Evolutionary conservation across 1,284 basidiomycete species (phyloP).

Genomic region (Pyrrhoderma lamaoense): DNA sequence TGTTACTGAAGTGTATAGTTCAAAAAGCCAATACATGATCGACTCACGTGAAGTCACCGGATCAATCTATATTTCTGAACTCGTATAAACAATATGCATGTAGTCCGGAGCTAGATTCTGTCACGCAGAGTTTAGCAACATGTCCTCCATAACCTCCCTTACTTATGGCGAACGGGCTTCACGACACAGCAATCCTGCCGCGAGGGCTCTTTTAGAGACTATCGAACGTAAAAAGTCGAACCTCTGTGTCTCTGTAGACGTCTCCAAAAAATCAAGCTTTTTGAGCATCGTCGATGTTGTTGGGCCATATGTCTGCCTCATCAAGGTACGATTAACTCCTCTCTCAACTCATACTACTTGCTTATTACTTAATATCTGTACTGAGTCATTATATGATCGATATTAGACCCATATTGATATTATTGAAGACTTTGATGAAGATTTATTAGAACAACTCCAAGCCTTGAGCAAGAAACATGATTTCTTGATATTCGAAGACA

Average conservation of each 20-base stretch:
- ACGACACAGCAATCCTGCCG: conserved; percentile 66
- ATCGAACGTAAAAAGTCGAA: conserved; percentile 90
- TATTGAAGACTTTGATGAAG: conserved; percentile 82
- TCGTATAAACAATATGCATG: not conserved
- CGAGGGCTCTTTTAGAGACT: conserved; percentile 69
- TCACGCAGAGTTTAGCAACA: conserved; percentile 25
- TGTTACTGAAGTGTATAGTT: too few species aligned
- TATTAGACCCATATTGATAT: conserved; percentile 95
- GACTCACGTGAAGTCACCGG: too few species aligned
- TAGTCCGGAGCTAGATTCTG: not conserved
- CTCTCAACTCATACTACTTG: conserved; percentile 16
- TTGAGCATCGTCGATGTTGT: conserved; percentile 84
- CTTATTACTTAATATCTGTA: too few species aligned
- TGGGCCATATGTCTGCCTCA: conserved; percentile 84
- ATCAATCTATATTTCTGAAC: too few species aligned
- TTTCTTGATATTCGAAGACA: conserved; percentile 97
- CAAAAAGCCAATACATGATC: too few species aligned
- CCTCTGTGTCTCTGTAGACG: conserved; percentile 93
- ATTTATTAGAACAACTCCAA: conserved; percentile 66
- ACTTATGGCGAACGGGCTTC: conserved; percentile 63
- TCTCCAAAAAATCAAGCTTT: conserved; percentile 76
- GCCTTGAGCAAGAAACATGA: conserved; percentile 77
- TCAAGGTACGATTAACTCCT: conserved; percentile 62
- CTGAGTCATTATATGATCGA: conserved; percentile 23
- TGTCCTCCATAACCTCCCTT: conserved; percentile 36